Evolutionary conservation across 495 filamentous ascomycete genomes (phyloP), one percentile per base, ranked within the genome.

Genomic region (Aspergillus nanangensis): DNA sequence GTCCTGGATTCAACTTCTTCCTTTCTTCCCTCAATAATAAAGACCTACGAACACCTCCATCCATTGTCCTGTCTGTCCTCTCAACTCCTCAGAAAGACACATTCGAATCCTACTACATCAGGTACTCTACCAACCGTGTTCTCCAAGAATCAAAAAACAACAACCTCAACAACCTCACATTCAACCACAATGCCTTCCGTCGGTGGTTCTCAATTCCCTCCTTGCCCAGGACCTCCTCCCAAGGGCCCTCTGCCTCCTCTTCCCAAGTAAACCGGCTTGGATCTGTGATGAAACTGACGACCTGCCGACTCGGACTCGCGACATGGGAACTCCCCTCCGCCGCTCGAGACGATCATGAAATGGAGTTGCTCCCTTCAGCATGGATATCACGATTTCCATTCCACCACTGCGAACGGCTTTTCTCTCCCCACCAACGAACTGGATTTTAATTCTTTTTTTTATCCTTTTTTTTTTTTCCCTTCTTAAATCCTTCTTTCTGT

Each of bases 151-250:
- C 14, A 19, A 21, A n/a, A n/a, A n/a, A 21, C 31, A 13, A 38
- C 41, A 44, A 34, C 31, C 29, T 38, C 40, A 44, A n/a, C 31
- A 19, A 39, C 21, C 33, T 38, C 37, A 50, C 23, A 21, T 9
- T 33, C 33, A 13, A 33, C 14, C 29, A 31, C 37, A 51, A 83
- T 85, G 82, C 81, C 82, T 76, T 75, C 74, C 58, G 76, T 86
- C 69, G 80, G 80, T 58, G 77, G 83, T 41, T 80, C 80, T 59
- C 62, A 67, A 46, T 82, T 90, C 52, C 87, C 87, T 75, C 87
- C 87, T 54, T 90, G 86, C 79, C 87, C 87, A 3, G 87, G 87
- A 57, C 87, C 87, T 51, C 87, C 87, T 60, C 87, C 87, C 29
- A 87, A 82, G 70, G 79, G 87, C 48, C 87, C 87, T 70, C 83